Conservation (phyloP, 1,139 yeast species). For the Pichia sp. region DNA sequence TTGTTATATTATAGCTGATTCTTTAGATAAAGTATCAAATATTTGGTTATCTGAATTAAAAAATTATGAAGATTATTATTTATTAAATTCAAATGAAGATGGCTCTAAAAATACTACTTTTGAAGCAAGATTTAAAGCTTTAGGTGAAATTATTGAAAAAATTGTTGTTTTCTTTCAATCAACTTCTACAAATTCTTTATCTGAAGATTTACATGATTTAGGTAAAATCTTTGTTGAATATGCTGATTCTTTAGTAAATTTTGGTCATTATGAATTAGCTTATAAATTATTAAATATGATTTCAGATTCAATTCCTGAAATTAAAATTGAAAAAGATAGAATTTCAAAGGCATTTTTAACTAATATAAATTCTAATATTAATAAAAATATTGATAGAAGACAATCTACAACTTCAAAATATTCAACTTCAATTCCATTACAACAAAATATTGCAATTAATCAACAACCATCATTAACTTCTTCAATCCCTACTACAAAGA, state of each 20-base stretch:
- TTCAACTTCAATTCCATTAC: background rate
- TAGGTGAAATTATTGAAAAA: slow-evolving; percentile 79
- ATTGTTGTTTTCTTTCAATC: slow-evolving; percentile 70
- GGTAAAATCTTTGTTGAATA: slow-evolving; percentile 66
- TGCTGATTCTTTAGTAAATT: slow-evolving; percentile 71
- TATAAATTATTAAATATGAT: slow-evolving; percentile 59
- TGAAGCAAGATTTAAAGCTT: slow-evolving; percentile 78
- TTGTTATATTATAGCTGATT: slow-evolving; percentile 76
- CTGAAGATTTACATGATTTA: slow-evolving; percentile 44
- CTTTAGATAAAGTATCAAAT: slow-evolving; percentile 69
- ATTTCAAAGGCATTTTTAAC: slow-evolving; percentile 49
- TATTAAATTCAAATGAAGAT: slow-evolving; percentile 26
- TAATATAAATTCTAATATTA: too few relatives aligned
- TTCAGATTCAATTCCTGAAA: slow-evolving; percentile 58
- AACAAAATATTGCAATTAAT: background rate
- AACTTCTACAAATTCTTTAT: slow-evolving; percentile 33
- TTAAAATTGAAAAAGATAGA: slow-evolving; percentile 69
- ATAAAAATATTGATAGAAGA: background rate
- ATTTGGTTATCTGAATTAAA: slow-evolving; percentile 82
- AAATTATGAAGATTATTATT: slow-evolving; percentile 46
- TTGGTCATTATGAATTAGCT: slow-evolving; percentile 82
- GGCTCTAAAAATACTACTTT: slow-evolving; percentile 50
- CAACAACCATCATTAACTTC: too few relatives aligned
- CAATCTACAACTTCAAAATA: background rate
- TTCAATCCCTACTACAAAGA: background rate